Evolutionary conservation across 139 green algal species (phyloP).

Genomic region (Tetraselmis chui): DNA sequence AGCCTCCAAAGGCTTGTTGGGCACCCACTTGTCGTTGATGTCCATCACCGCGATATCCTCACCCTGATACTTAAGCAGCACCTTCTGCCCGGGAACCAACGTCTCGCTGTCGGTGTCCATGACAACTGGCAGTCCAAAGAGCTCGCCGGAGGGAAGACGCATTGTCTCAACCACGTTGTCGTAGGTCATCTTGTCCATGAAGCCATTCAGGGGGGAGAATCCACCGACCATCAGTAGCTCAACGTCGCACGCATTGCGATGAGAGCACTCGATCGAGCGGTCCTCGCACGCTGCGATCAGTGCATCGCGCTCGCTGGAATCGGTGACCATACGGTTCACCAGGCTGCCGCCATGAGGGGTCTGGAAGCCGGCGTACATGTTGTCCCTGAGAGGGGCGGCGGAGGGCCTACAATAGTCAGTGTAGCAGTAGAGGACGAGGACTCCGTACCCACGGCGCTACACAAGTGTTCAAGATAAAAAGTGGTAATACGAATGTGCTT

Average conservation of each 20-base stretch:
- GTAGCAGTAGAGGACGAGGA: no score
- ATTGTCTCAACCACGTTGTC: slow-evolving; percentile 17
- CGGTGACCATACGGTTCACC: slow-evolving; percentile 24
- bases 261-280: slow-evolving; percentile 62
- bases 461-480: no score
- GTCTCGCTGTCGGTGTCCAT: slow-evolving; percentile 74
- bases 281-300: slow-evolving; percentile 26
- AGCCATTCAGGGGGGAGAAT: slow-evolving; percentile 20
- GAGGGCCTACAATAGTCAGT: no score
- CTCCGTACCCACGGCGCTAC: no score
- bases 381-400: not conserved
- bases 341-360: slow-evolving; percentile 17
- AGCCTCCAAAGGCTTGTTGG: slow-evolving; percentile 69
- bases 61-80: slow-evolving; percentile 82
- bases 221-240: slow-evolving; percentile 77
- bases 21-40: slow-evolving; percentile 73
- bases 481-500: no score
- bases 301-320: not conserved
- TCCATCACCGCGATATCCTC: slow-evolving; percentile 77
- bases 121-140: slow-evolving; percentile 85
- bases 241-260: slow-evolving; percentile 87
- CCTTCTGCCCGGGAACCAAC: slow-evolving; percentile 58
- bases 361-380: not conserved
- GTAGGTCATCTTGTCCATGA: slow-evolving; percentile 18
- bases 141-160: slow-evolving; percentile 10